A percentile compares a stretch with the other conserved stretches of the same genome.
Evolutionary conservation across 208 protist species (phyloP).

Genomic region (Trypanosoma caninum): DNA sequence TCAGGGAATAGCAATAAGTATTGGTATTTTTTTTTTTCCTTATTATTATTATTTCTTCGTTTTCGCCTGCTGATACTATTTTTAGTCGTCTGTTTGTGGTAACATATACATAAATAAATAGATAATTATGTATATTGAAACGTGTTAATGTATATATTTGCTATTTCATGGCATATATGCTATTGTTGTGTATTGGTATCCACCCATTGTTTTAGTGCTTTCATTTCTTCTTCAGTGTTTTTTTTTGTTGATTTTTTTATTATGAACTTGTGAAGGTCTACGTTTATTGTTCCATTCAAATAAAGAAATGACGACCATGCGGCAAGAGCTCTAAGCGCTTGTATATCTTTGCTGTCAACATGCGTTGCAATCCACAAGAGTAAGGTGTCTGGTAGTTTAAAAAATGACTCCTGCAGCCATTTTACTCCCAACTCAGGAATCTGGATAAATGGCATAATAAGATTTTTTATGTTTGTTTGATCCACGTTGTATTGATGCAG

Average conservation of each 20-base stretch:
- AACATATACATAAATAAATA: no score
- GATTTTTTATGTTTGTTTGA: neutral
- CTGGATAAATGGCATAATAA: slow-evolving; percentile 14
- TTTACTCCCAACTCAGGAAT: slow-evolving; percentile 20
- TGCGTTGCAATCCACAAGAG: slow-evolving; percentile 34
- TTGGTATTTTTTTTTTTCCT: no score
- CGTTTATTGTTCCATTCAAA: neutral
- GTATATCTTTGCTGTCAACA: slow-evolving; percentile 16
- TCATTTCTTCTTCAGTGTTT: no score
- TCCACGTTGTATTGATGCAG: neutral
- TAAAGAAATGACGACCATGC: slow-evolving; percentile 5
- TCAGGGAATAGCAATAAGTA: no score
- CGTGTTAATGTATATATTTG: no score
- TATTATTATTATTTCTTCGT: no score
- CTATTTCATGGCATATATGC: no score
- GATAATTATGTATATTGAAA: no score
- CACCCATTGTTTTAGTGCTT: no score
- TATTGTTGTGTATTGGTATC: no score
- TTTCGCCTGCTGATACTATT: no score
- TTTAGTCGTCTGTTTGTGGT: no score
- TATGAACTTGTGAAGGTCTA: neutral
- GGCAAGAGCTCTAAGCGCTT: neutral
- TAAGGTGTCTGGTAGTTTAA: slow-evolving; percentile 20
- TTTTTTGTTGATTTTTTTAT: neutral
- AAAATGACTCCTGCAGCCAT: slow-evolving; percentile 36